Base-by-base conservation (phyloP, 805 yeast species). In the Huiozyma sinensis region DNA sequence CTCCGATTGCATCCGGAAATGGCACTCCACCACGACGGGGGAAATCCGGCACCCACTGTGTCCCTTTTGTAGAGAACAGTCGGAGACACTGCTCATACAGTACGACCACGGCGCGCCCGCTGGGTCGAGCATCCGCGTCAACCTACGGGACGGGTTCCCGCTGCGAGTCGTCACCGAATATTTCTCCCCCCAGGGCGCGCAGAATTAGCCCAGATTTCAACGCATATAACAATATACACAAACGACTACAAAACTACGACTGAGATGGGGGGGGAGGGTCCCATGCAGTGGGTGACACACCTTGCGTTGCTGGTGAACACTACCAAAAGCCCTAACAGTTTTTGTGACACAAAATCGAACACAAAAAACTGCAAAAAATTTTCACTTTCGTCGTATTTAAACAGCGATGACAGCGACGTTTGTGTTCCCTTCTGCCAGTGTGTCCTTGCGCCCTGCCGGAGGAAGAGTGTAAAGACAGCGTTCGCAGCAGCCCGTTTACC, bases 1-100 rank as follows among this genome's bases (percentile, higher is more conserved):
- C 57, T 64, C 70, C 4, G 52, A 63, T 11, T 82, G 89, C 51
- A 69, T 81, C 33, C 51, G 67, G 33, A 66, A 69, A 29, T 82
- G 89, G 89, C 64, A 60, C 43, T 36, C 44, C 10, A 49, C 47
- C 7, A 49, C 48, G 36, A 49, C 59, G 4, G 43, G 43, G n/a
- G 53, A 55, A 39, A 39, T 54, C 27, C 24, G 24, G 4, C 24
- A 3, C n/a, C 33, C 33, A 31, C 50, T 50, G 33, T 61, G 66
- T 34, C 66, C 66, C 2, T 46, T 50, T 2, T 61, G 66, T 46
- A 45, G 65, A 24, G 44, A 38, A 7, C 50, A 44, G 34, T 52
- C 60, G 6, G 38, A 35, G 3, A 38, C 32, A 1, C 36, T 53
- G 34, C 28, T 29, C 30, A 40, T 47, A 6, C 35, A 38, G 6